These are phyloP conservation scores for Metarhizium humberi DNA, from an alignment of 2,329 filamentous ascomycete species.

Conservation along the genomic window DNA sequence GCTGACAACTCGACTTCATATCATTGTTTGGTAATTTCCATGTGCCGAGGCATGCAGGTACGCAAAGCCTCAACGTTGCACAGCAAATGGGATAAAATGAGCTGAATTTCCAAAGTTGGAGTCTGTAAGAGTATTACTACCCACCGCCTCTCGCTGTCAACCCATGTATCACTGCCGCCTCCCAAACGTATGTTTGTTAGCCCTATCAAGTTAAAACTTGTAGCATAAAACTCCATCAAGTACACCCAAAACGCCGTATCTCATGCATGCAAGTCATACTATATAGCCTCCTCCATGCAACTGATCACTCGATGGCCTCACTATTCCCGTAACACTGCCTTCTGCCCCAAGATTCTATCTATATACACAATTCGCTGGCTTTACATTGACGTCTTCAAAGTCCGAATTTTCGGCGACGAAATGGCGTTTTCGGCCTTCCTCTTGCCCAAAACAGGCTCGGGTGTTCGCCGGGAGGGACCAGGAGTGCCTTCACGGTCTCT, in stretches of 20 bases:
- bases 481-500: conserved; percentile 48
- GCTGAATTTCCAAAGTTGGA: background rate
- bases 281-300: background rate
- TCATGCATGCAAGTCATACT: background rate
- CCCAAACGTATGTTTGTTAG: background rate
- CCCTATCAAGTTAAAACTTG: background rate
- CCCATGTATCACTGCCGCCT: background rate
- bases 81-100: background rate
- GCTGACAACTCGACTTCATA: too few relatives aligned
- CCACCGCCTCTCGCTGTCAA: background rate
- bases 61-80: too few relatives aligned
- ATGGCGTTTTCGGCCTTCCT: conserved; percentile 60
- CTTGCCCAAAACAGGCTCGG: conserved; percentile 61
- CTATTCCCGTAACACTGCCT: background rate
- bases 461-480: conserved; percentile 38
- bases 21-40: too few relatives aligned
- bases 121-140: background rate
- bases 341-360: background rate
- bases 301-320: background rate
- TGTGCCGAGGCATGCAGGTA: too few relatives aligned
- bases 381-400: conserved; percentile 25
- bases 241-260: conserved; percentile 1
- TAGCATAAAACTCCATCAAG: background rate
- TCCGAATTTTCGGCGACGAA: conserved; percentile 26
- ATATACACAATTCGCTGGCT: background rate